Percentiles rank a stretch among this genome's conserved stretches.
Evolutionary conservation across 1,139 yeast genomes (phyloP).

Genomic region (Pichia sp.): DNA sequence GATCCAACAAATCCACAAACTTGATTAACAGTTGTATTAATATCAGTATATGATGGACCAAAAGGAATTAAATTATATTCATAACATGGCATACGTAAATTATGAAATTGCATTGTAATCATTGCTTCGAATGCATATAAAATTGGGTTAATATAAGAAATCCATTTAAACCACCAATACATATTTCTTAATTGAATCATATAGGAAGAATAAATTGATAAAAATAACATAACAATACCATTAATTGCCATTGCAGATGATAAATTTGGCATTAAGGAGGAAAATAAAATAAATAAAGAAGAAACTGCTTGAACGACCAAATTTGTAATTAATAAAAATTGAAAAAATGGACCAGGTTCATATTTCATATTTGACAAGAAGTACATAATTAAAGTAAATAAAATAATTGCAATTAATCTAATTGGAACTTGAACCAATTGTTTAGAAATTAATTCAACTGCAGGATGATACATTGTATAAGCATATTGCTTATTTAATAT

Average conservation of each 20-base stretch:
- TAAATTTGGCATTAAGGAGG: constrained; percentile 41
- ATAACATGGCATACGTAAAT: constrained; percentile 45
- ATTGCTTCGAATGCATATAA: constrained; percentile 51
- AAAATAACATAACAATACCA: constrained; percentile 41
- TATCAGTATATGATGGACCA: constrained; percentile 41
- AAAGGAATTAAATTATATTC: constrained; percentile 37
- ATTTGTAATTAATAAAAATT: constrained; percentile 37
- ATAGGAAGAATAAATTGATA: constrained; percentile 48
- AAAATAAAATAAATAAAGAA: constrained; percentile 42
- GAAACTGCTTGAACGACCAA: constrained; percentile 36
- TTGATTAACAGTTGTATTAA: constrained; percentile 32
- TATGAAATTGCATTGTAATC: constrained; percentile 49
- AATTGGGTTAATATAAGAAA: constrained; percentile 49
- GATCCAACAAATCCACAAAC: constrained; percentile 48
- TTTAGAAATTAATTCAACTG: constrained; percentile 41
- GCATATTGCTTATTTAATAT: constrained; percentile 39
- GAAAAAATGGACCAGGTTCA: constrained; percentile 38
- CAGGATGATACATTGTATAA: constrained; percentile 39
- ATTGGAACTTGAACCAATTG: constrained; percentile 36
- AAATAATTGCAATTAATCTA: constrained; percentile 31
- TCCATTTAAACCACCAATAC: constrained; percentile 64
- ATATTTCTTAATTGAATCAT: constrained; percentile 51
- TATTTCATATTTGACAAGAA: constrained; percentile 39
- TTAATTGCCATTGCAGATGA: constrained; percentile 47
- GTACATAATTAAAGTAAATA: constrained; percentile 35